These are phyloP conservation scores for Huiozyma naganishii DNA, from an alignment of 805 yeast genomes.

Conservation along the genomic window DNA sequence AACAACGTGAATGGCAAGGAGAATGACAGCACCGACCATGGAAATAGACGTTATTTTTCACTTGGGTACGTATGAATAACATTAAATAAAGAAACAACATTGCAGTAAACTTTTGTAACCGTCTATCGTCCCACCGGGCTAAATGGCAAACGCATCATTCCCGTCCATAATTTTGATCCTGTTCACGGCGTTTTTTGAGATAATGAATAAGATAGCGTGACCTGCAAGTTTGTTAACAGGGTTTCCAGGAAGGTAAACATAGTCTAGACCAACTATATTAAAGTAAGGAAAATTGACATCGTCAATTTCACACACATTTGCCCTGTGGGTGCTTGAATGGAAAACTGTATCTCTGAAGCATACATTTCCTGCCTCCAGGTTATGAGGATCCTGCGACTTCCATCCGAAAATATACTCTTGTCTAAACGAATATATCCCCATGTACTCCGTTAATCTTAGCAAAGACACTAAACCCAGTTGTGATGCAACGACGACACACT, in stretches of 20 bases:
- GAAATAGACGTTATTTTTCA: too few relatives aligned
- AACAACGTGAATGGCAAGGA: not conserved
- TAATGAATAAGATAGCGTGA: constrained; percentile 12
- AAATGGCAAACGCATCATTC: not conserved
- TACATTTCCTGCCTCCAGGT: constrained; percentile 1
- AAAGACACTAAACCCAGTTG: constrained; percentile 18
- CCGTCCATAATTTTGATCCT: constrained; percentile 4
- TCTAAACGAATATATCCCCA: constrained; percentile 21
- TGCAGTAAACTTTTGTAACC: not conserved
- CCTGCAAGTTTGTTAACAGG: constrained; percentile 2
- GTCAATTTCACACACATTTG: constrained; percentile 8
- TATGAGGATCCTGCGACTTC: constrained; percentile 13
- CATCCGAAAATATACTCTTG: constrained; percentile 23
- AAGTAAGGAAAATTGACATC: constrained; percentile 14
- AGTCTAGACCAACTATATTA: constrained; percentile 15
- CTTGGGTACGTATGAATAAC: not conserved
- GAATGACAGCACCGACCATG: too few relatives aligned
- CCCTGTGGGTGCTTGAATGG: constrained; percentile 4
- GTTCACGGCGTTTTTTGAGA: not conserved
- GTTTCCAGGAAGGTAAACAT: constrained; percentile 11
- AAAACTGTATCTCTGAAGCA: constrained; percentile 8
- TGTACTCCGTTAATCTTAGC: constrained; percentile 18
- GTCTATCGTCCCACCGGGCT: too few relatives aligned
- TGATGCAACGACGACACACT: constrained; percentile 20
- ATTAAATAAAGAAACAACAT: not conserved